A percentile compares a stretch with the other conserved stretches of the same genome.
phyloP scores from a whole-genome alignment of 176 grass and related monocot species.

The Ampelocalamus luodianensis region DNA sequence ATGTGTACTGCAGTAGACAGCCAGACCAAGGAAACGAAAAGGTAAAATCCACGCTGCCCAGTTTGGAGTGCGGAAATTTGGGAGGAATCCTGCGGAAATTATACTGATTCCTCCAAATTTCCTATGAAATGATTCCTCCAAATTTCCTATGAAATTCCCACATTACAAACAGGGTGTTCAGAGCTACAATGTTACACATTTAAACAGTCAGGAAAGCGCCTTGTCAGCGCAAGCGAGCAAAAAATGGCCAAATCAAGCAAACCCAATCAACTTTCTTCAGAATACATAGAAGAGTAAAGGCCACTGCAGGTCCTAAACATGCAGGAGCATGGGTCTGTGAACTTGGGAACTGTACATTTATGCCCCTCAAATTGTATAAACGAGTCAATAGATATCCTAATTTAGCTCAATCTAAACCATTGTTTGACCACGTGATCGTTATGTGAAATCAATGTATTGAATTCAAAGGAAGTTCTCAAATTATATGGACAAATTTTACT shows the following conservation, averaged over 20 bases:
- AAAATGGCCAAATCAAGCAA: constrained; percentile 5
- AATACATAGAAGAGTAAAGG: neutral
- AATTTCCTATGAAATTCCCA: neutral
- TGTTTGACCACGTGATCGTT: neutral
- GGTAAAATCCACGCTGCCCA: neutral
- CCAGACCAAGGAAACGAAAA: constrained; percentile 3
- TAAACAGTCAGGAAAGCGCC: neutral
- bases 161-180: neutral
- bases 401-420: neutral
- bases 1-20: neutral
- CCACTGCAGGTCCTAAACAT: neutral
- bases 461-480: neutral
- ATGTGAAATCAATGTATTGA: constrained; percentile 28
- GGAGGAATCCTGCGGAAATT: neutral
- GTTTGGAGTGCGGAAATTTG: neutral
- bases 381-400: neutral
- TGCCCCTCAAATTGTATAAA: constrained; percentile 8
- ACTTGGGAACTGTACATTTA: neutral
- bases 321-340: neutral
- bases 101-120: neutral
- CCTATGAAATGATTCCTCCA: neutral
- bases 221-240: neutral
- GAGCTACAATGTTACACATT: constrained; percentile 11
- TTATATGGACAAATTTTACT: neutral
- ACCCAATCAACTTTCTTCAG: neutral